phyloP scores from a whole-genome alignment of 2,329 filamentous ascomycete genomes.

The Colletotrichum zoysiae region DNA sequence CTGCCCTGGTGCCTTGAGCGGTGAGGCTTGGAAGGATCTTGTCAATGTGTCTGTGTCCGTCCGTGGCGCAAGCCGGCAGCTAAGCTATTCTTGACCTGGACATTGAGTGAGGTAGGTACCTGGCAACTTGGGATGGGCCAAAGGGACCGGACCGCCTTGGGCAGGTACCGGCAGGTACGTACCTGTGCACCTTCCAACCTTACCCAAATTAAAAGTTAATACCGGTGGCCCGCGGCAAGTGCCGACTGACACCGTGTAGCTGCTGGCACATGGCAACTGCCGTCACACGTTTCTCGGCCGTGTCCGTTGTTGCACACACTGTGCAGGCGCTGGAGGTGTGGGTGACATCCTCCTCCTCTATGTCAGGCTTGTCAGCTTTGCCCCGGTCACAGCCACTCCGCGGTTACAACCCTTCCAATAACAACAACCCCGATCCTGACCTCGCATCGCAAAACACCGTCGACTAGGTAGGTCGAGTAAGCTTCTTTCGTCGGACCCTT shows the following conservation, averaged over 20 bases:
- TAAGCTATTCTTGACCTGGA: not conserved
- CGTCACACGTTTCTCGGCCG: not conserved
- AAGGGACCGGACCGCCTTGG: too few relatives aligned
- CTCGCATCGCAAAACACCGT: constrained; percentile 12
- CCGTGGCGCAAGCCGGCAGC: constrained; percentile 3
- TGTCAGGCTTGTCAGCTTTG: constrained; percentile 5
- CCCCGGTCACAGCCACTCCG: not conserved
- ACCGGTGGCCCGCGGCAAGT: not conserved
- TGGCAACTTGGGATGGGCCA: too few relatives aligned
- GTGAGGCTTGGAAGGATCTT: not conserved
- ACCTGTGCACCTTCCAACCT: not conserved
- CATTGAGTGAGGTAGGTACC: not conserved
- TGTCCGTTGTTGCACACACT: not conserved
- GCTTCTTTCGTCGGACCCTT: not conserved
- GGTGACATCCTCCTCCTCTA: too few relatives aligned
- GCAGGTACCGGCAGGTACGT: too few relatives aligned
- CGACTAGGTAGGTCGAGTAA: not conserved
- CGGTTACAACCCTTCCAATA: too few relatives aligned
- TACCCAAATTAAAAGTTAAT: not conserved
- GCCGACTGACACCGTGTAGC: not conserved
- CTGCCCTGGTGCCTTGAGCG: constrained; percentile 3
- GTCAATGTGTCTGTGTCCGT: not conserved
- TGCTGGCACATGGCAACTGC: not conserved
- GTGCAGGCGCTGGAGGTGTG: not conserved
- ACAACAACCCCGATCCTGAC: constrained; percentile 32